Evolutionary conservation across 2,329 filamentous ascomycete genomes (phyloP), one percentile per base, ranked within the genome.

Genomic region (Cladorrhinum sp.): DNA sequence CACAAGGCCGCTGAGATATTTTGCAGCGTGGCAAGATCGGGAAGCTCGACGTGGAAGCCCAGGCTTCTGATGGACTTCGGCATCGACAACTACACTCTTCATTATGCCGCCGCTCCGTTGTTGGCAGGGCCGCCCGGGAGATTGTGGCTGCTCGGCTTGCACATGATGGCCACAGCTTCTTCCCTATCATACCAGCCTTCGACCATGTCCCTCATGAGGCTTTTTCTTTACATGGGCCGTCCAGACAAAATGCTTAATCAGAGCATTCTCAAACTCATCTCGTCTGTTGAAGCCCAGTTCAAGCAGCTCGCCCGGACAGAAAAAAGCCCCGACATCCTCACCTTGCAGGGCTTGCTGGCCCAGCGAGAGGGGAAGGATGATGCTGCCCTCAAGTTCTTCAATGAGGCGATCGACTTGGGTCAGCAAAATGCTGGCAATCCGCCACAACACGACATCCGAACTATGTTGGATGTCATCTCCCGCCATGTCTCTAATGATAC

Each of bases 161-260:
- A 75, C 59, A 74, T 79, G 64, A 68, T 78, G 49, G 56, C 70
- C 58, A 71, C 72, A 2, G 72, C 73, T 9, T 68, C 69, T 8
- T 52, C 60, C 18, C 62, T 73, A 1, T 70, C 65, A 38, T 77
- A 78, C 65, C 53, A 62, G 32, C 76, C 77, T 6, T 73, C 74
- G 16, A 70, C 73, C 4, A 64, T 79, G 32, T 70, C 73, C 2
- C 36, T 76, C 9, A 62, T 72, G 48, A 66, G 62, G 24, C 41
- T 70, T 5, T 51, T 69, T 45, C 24, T 53, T n/a, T 51, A 56
- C 22, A 27, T 62, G 1, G 41, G 38, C 25, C 24, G 66, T 8
- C 67, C 23, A 61, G 65, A 6, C 70, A 68, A 57, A 62, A 20
- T n/a, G 12, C 12, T 29, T 25, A 52, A 27, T 20, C 38, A 58